Conservation (phyloP, 495 filamentous ascomycete species). For the Cercophora newfieldiana region DNA sequence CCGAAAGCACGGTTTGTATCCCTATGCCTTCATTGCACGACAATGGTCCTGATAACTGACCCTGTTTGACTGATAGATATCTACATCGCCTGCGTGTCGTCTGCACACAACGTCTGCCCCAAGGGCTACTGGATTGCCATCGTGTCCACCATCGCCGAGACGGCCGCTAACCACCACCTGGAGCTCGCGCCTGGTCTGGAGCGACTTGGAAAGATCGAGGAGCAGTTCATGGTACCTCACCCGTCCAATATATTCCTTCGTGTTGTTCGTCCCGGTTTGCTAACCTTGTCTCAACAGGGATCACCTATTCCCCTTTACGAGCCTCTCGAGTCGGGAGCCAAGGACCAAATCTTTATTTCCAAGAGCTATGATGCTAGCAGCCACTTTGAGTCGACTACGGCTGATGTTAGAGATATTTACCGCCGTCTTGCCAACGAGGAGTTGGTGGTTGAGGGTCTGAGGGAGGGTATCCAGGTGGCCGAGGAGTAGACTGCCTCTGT, state of each 20-base stretch:
- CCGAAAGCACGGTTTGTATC: constrained; percentile 77
- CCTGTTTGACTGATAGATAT: constrained; percentile 63
- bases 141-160: constrained; percentile 95
- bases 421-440: constrained; percentile 83
- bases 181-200: constrained; percentile 94
- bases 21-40: background rate
- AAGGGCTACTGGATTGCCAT: constrained; percentile 99
- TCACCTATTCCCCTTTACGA: constrained; percentile 90
- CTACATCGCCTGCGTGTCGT: constrained; percentile 95
- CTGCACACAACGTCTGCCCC: constrained; percentile 96
- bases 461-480: constrained; percentile 57
- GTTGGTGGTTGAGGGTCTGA: constrained; percentile 64
- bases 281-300: constrained; percentile 44
- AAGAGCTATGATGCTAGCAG: constrained; percentile 97
- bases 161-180: constrained; percentile 85
- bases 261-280: constrained; percentile 9
- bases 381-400: constrained; percentile 90
- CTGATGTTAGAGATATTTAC: constrained; percentile 95
- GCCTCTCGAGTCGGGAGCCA: constrained; percentile 79
- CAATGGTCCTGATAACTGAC: constrained; percentile 6
- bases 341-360: constrained; percentile 94
- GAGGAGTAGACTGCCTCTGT: constrained; percentile 39
- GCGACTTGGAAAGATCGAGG: constrained; percentile 88
- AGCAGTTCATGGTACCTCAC: constrained; percentile 82
- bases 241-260: background rate